These are phyloP conservation scores for Termitomyces heimii DNA, from an alignment of 768 basidiomycete genomes.

Conservation along the genomic window DNA sequence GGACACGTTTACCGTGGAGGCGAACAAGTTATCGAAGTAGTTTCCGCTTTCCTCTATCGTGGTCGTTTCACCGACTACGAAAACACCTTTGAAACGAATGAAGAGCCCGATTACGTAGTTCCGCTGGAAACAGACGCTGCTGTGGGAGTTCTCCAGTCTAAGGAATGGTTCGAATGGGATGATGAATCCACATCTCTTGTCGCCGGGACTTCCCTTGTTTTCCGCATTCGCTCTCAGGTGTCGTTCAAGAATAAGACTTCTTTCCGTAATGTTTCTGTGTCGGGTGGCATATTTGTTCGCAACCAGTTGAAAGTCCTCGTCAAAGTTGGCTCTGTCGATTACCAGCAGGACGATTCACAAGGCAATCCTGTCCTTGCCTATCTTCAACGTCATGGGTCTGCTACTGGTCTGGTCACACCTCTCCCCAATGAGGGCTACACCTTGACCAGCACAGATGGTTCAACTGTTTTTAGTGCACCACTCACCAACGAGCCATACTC, in stretches of 20 bases:
- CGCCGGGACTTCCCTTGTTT: conserved; percentile 79
- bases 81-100: conserved; percentile 91
- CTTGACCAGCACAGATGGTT: conserved; percentile 54
- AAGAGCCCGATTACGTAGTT: conserved; percentile 86
- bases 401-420: conserved; percentile 70
- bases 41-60: conserved; percentile 95
- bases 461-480: conserved; percentile 74
- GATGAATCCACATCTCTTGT: conserved; percentile 73
- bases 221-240: conserved; percentile 83
- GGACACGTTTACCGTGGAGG: conserved; percentile 75
- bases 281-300: conserved; percentile 82
- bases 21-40: conserved; percentile 85
- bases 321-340: conserved; percentile 85
- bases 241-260: conserved; percentile 89
- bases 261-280: conserved; percentile 74
- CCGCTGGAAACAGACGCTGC: conserved; percentile 68
- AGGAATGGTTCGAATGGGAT: conserved; percentile 98
- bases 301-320: conserved; percentile 85
- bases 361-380: conserved; percentile 95
- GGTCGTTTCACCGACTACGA: conserved; percentile 90
- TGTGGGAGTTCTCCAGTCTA: conserved; percentile 88
- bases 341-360: conserved; percentile 78
- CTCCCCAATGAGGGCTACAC: conserved; percentile 86
- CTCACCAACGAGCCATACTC: conserved; percentile 95
- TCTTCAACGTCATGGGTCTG: conserved; percentile 83